Evolutionary conservation across 2,329 filamentous ascomycete species (phyloP), one percentile per base, ranked within the genome.

Genomic region (Stachybotrys elegans): DNA sequence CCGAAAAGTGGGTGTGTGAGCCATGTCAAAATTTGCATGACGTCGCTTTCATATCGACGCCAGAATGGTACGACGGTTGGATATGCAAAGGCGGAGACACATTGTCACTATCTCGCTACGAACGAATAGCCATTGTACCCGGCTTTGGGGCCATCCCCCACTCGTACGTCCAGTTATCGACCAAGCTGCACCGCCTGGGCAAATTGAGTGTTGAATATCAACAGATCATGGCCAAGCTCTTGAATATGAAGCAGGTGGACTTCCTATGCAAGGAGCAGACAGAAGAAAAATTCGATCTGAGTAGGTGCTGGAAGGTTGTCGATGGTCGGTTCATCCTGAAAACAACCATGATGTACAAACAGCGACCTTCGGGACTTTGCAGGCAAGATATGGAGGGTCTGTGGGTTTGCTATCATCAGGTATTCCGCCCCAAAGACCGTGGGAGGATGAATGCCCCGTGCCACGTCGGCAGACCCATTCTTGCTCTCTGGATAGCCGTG

Each of bases 1-100:
- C 29, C 2, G 27, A 11, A 8, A 36, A 35, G 19, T 43, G 41
- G 41, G 41, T 43, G 12, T 43, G 41, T 22, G 41, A 37, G 6
- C 16, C 22, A 6, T 43, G 41, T 19, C 20, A 19, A 11, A 35
- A 11, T n/a, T 32, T 43, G 16, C 41, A 43, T 23, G 27, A 22
- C 22, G 25, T 27, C 6, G 14, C 13, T 3, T 1, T 19, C 4
- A 8, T 6, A 5, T 29, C 22, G 14, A 12, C 13, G 7, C 41
- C 19, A 19, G 9, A 20, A n/a, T n/a, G n/a, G n/a, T n/a, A n/a
- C n/a, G n/a, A n/a, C n/a, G n/a, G n/a, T n/a, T n/a, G n/a, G n/a
- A n/a, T n/a, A n/a, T n/a, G n/a, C n/a, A n/a, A n/a, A n/a, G n/a
- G n/a, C n/a, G n/a, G n/a, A n/a, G n/a, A n/a, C n/a, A n/a, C n/a